Evolutionary conservation across 805 yeast genomes (phyloP).

Genomic region (Kodamaea neixiangensis): DNA sequence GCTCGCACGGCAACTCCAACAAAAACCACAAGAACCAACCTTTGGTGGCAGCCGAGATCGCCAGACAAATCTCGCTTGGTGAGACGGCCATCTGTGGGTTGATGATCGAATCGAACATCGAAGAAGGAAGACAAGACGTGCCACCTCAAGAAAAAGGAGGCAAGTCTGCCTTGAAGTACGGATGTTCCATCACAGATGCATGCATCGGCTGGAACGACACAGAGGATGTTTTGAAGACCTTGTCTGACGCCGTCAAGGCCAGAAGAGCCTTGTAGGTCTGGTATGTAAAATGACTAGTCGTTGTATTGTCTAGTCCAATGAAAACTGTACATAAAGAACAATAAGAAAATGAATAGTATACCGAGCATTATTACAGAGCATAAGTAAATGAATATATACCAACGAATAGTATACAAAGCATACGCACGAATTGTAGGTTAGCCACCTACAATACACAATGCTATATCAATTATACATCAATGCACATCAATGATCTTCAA

Average conservation of each 20-base stretch:
- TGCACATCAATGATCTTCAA: no score
- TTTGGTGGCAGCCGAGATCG: slow-evolving; percentile 73
- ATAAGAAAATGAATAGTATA: no score
- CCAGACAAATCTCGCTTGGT: slow-evolving; percentile 78
- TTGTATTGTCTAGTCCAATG: not conserved
- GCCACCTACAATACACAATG: no score
- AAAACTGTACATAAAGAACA: not conserved
- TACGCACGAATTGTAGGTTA: no score
- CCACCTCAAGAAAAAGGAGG: slow-evolving; percentile 70
- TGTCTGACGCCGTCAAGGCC: slow-evolving; percentile 77
- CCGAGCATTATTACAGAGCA: no score
- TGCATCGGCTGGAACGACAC: slow-evolving; percentile 93
- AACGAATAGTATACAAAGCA: no score
- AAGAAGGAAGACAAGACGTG: slow-evolving; percentile 91
- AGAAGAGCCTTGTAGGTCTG: slow-evolving; percentile 52
- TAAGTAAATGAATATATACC: no score
- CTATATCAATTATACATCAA: no score
- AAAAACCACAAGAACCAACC: slow-evolving; percentile 95
- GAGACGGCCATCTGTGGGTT: slow-evolving; percentile 81
- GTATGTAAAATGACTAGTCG: not conserved
- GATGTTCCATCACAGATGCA: slow-evolving; percentile 96
- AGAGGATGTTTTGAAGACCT: slow-evolving; percentile 62
- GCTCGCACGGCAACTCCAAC: slow-evolving; percentile 94
- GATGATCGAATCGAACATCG: slow-evolving; percentile 93
- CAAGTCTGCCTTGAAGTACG: slow-evolving; percentile 73